Percentiles rank a stretch among this genome's conserved stretches.
Evolutionary conservation across 352 stramenopile species (phyloP).

Genomic region (Aphanomyces euteiches): DNA sequence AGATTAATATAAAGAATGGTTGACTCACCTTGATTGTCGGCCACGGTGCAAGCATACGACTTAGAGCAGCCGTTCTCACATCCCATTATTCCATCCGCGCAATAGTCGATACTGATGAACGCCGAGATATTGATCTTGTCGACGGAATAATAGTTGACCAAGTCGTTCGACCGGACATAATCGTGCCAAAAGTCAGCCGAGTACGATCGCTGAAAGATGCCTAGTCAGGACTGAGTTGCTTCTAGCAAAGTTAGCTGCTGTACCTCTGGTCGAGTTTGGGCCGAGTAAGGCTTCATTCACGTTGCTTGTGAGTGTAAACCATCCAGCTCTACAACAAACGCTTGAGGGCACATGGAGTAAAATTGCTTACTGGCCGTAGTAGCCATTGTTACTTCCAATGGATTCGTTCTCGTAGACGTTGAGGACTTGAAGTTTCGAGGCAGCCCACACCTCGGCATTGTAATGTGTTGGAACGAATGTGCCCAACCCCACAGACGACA

Average conservation of each 20-base stretch:
- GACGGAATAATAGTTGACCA: slow-evolving; percentile 37
- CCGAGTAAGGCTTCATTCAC: slow-evolving; percentile 28
- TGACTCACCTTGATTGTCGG: slow-evolving; percentile 29
- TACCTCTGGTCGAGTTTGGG: slow-evolving; percentile 9
- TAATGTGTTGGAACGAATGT: slow-evolving; percentile 9
- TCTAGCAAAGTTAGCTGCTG: not conserved
- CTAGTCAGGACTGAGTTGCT: not conserved
- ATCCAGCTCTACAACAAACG: slow-evolving; percentile 33
- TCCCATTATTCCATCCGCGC: slow-evolving; percentile 37
- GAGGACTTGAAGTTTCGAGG: slow-evolving; percentile 38
- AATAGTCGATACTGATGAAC: slow-evolving; percentile 24
- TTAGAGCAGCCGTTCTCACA: slow-evolving; percentile 50
- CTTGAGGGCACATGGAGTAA: not conserved
- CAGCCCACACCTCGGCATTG: slow-evolving; percentile 55
- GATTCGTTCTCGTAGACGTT: slow-evolving; percentile 48
- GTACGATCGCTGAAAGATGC: slow-evolving; percentile 15
- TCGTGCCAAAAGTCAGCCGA: slow-evolving; percentile 47
- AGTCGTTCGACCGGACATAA: slow-evolving; percentile 41
- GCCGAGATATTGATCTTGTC: not conserved
- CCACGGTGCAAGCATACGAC: slow-evolving; percentile 43
- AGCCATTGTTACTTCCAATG: not conserved
- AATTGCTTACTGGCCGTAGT: slow-evolving; percentile 5
- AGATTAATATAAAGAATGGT: not conserved
- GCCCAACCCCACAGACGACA: not conserved
- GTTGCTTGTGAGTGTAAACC: slow-evolving; percentile 50